Evolutionary conservation across 352 stramenopile species (phyloP).

Genomic region (Phytophthora uliginosa): DNA sequence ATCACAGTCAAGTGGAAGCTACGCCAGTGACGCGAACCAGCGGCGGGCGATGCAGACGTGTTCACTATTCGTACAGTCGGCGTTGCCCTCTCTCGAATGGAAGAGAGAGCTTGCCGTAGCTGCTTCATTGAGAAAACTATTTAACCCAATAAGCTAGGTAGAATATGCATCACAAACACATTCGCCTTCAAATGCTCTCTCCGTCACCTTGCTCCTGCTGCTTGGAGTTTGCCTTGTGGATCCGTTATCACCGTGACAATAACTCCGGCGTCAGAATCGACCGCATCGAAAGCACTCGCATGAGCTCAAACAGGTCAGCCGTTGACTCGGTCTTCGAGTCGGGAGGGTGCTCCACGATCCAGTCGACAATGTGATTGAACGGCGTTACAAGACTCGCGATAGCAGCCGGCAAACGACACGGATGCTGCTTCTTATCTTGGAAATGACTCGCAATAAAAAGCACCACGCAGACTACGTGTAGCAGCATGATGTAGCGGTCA

Average conservation of each 20-base stretch:
- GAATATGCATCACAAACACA: slow-evolving; percentile 21
- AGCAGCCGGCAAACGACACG: slow-evolving; percentile 44
- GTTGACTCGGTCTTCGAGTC: slow-evolving; percentile 60
- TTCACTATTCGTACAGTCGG: slow-evolving; percentile 25
- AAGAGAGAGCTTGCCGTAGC: slow-evolving; percentile 24
- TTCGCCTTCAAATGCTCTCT: slow-evolving; percentile 9
- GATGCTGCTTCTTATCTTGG: slow-evolving; percentile 54
- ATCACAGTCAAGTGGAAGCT: slow-evolving; percentile 40
- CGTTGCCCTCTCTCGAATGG: slow-evolving; percentile 13
- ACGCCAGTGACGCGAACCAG: slow-evolving; percentile 13
- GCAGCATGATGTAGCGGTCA: slow-evolving; percentile 82
- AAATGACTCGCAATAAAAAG: slow-evolving; percentile 76
- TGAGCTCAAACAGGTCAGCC: slow-evolving; percentile 77
- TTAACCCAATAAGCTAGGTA: slow-evolving; percentile 38
- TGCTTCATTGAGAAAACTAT: slow-evolving; percentile 44
- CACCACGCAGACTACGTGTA: slow-evolving; percentile 78
- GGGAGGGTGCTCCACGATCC: slow-evolving; percentile 70
- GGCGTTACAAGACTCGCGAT: slow-evolving; percentile 60
- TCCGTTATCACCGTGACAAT: slow-evolving; percentile 30
- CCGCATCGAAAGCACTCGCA: slow-evolving; percentile 68
- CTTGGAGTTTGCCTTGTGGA: background rate
- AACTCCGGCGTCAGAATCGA: slow-evolving; percentile 53
- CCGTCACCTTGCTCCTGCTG: background rate
- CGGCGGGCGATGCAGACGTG: slow-evolving; percentile 19
- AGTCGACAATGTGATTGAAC: slow-evolving; percentile 65